phyloP scores from a whole-genome alignment of 179 eudicot genomes.

The Silene noctiflora region DNA sequence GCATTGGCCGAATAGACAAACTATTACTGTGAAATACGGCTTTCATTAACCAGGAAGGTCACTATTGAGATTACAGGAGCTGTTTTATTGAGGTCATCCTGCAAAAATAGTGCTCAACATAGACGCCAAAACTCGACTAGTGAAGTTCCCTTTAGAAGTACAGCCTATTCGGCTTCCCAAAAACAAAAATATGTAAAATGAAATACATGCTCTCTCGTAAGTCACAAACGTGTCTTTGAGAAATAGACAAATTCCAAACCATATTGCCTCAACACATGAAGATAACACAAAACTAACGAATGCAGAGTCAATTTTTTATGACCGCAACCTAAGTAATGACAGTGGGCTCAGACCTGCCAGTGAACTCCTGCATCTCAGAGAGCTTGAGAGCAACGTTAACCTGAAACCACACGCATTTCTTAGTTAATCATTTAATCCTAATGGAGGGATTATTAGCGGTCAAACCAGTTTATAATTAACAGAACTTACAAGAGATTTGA shows the following conservation, averaged over 20 bases:
- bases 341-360: conserved; percentile 87
- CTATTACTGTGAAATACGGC: background rate
- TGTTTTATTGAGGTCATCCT: conserved; percentile 10
- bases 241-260: background rate
- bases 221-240: background rate
- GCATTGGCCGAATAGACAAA: background rate
- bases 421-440: background rate
- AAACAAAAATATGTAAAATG: background rate
- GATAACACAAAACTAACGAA: background rate
- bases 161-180: background rate
- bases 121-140: conserved; percentile 6
- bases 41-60: background rate
- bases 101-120: background rate
- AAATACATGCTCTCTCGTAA: background rate
- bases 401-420: conserved; percentile 32
- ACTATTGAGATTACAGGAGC: background rate
- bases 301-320: background rate
- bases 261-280: background rate
- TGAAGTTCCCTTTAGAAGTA: background rate
- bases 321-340: conserved; percentile 61
- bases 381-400: conserved; percentile 85
- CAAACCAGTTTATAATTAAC: background rate
- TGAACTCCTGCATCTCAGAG: conserved; percentile 89
- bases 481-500: conserved; percentile 73
- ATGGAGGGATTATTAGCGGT: background rate